phyloP scores from a whole-genome alignment of 2,329 filamentous ascomycete genomes.

The Huntiella moniliformis region DNA sequence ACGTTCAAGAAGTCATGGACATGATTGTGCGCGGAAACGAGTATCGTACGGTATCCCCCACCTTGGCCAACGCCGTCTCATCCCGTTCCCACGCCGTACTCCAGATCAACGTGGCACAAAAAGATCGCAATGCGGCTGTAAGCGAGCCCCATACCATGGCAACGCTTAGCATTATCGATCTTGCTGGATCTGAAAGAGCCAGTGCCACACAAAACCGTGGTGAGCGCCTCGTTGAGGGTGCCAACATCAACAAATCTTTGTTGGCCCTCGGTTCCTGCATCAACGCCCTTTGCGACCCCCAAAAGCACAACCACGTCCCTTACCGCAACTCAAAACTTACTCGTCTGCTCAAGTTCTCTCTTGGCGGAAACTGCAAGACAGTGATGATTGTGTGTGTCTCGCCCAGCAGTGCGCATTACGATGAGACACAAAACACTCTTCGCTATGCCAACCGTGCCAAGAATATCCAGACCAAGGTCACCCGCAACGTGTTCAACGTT shows the following conservation, averaged over 20 bases:
- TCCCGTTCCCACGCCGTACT: slow-evolving; percentile 93
- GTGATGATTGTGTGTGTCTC: slow-evolving; percentile 99
- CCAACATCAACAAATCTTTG: slow-evolving; percentile 98
- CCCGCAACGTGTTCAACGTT: slow-evolving; percentile 97
- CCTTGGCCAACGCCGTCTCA: slow-evolving; percentile 90
- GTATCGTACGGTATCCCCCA: slow-evolving; percentile 86
- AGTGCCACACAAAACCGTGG: slow-evolving; percentile 94
- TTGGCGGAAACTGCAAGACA: slow-evolving; percentile 94
- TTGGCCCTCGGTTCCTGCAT: slow-evolving; percentile 92
- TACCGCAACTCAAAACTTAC: slow-evolving; percentile 98
- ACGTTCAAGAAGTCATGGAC: slow-evolving; percentile 95
- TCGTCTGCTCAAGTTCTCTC: slow-evolving; percentile 82
- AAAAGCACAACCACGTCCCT: slow-evolving; percentile 82
- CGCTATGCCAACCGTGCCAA: slow-evolving; percentile 95
- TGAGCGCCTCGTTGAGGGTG: slow-evolving; percentile 76
- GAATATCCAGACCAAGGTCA: slow-evolving; percentile 99
- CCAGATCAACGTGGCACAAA: slow-evolving; percentile 89
- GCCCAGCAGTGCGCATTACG: slow-evolving; percentile 88
- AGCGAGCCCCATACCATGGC: slow-evolving; percentile 97
- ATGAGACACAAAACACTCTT: slow-evolving; percentile 94
- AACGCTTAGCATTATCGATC: slow-evolving; percentile 91
- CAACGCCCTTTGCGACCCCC: slow-evolving; percentile 86
- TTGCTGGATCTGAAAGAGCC: slow-evolving; percentile 87
- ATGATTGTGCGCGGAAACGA: slow-evolving; percentile 95
- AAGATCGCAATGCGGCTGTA: slow-evolving; percentile 78